Percentiles rank a stretch among this genome's conserved stretches.
Evolutionary conservation across 2,329 filamentous ascomycete species (phyloP).

Genomic region (Monosporascus sp.): DNA sequence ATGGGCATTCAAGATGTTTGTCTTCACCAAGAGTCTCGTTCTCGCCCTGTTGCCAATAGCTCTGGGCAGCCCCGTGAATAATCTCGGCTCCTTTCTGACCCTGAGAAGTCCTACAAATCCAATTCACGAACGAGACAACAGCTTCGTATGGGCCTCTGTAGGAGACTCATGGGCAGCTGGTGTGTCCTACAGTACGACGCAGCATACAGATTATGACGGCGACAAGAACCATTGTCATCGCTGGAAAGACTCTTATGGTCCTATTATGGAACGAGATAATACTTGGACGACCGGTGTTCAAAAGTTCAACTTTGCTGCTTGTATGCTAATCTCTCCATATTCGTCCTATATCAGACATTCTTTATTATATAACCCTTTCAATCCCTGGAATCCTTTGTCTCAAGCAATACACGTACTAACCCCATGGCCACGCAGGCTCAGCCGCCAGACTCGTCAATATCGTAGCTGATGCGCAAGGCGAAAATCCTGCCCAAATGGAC

Average conservation of each 20-base stretch:
- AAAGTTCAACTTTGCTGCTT: constrained; percentile 6
- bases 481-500: constrained; percentile 4
- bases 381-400: background rate
- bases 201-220: constrained; percentile 7
- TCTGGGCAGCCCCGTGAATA: constrained; percentile 3
- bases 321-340: constrained; percentile 3
- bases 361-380: background rate
- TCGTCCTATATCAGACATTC: background rate
- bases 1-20: background rate
- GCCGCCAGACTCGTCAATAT: constrained; percentile 2
- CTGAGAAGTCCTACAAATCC: too few relatives aligned
- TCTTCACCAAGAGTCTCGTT: background rate
- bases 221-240: constrained; percentile 8
- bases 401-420: constrained; percentile 1
- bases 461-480: background rate
- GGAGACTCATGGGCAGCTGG: constrained; percentile 8
- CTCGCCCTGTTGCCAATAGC: constrained; percentile 1
- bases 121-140: constrained; percentile 6
- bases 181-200: constrained; percentile 3
- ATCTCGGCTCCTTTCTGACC: background rate
- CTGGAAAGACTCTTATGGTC: constrained; percentile 8
- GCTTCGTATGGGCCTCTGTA: constrained; percentile 6
- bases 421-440: background rate
- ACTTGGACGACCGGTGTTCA: constrained; percentile 4
- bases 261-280: constrained; percentile 9